Evolutionary conservation across 2,329 filamentous ascomycete genomes (phyloP), one percentile per base, ranked within the genome.

Genomic region (Mycocentrospora acerina): DNA sequence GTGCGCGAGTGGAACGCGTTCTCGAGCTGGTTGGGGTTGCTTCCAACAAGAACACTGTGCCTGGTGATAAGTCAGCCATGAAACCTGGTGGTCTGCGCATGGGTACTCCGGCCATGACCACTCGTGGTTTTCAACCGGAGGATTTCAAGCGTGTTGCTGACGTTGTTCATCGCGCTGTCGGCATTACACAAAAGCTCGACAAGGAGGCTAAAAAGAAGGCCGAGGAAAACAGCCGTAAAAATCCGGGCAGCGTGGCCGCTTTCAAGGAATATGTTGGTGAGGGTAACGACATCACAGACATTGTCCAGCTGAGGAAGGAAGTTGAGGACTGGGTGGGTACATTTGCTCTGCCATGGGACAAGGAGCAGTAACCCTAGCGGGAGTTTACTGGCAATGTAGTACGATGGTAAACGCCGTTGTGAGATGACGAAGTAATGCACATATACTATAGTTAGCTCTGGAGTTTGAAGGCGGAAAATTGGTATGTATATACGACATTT

Each of bases 1-100:
- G 93, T 62, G 93, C 93, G 42, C 89, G 93, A 70, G 87, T 97
- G 28, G 93, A 98, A 80, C 85, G 88, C 47, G 86, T 98, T 43
- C 85, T 98, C 14, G 93, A 98, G 78, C 87, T 94, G 71, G 93
- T 96, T 74, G 95, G 95, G 79, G 95, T 98, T 70, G 90, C 93
- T 48, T 95, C 90, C 82, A 98, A 98, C 84, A 98, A 98, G 84
- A 98, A 98, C 82, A 86, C 88, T 45, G 93, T 95, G 43, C 93
- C 93, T 27, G 93, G 93, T 50, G 93, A 98, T 80, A 96, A 95
- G 80, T 95, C 88, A 42, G 93, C 93, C 32, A 81, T 98, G 55
- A 95, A 89, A 51, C 93, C 93, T 37, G 89, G 85, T 64, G 93
- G 93, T 77, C 85, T 98, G 70, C 89, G 93, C 58, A 95, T 98